Conservation (phyloP, 495 filamentous ascomycete genomes). For the Tuber borchii region DNA sequence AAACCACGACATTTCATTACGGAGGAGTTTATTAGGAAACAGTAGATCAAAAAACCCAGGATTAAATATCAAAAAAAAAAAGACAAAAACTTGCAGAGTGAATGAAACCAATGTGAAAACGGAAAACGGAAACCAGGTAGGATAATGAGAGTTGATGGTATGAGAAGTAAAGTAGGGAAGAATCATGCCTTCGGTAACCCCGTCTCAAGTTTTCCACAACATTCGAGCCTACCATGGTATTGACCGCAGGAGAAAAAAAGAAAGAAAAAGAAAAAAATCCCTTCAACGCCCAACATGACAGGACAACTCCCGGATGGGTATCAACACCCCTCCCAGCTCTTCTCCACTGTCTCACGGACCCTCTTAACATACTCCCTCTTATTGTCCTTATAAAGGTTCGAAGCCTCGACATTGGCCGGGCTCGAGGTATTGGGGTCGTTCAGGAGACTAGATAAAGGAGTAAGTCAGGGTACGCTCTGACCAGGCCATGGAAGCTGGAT, state of each 20-base stretch:
- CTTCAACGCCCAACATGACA: not conserved
- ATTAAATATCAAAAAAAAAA: slow-evolving; percentile 2
- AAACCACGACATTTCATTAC: not conserved
- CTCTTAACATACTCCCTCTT: slow-evolving; percentile 91
- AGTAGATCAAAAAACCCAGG: not conserved
- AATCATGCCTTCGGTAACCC: not conserved
- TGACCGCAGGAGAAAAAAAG: not conserved
- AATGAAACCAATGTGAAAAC: slow-evolving; percentile 7
- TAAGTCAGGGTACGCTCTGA: slow-evolving; percentile 11
- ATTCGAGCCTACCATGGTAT: not conserved
- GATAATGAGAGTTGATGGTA: not conserved
- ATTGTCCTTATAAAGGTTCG: slow-evolving; percentile 98
- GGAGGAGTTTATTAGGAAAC: slow-evolving; percentile 1
- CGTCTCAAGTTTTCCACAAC: not conserved
- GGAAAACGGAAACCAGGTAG: not conserved
- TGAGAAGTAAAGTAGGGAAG: not conserved
- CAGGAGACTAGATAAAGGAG: slow-evolving; percentile 60
- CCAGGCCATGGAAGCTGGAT: not conserved
- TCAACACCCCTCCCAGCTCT: slow-evolving; percentile 86
- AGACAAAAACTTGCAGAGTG: not conserved
- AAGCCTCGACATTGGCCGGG: slow-evolving; percentile 95
- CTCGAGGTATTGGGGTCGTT: slow-evolving; percentile 98
- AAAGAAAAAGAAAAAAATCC: not conserved
- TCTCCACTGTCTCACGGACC: slow-evolving; percentile 94
- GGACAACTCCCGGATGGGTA: not conserved